Percentiles rank a stretch among this genome's conserved stretches.
Evolutionary conservation across 192 early-diverging fungal species (phyloP).

Genomic region (Backusella morwellensis): DNA sequence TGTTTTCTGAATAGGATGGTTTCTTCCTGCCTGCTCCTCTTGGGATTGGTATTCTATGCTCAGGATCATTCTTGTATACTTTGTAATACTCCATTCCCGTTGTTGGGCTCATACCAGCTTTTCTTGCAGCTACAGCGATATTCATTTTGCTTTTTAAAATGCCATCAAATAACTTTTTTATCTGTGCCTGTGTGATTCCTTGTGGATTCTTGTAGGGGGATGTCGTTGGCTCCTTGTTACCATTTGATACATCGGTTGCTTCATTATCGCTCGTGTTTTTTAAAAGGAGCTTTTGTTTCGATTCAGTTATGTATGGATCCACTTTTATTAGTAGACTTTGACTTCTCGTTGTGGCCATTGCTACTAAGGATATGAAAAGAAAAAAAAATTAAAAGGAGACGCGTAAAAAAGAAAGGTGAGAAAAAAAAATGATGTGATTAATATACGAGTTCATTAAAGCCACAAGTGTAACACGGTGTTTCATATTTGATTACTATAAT

Average conservation of each 20-base stretch:
- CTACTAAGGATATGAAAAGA: background rate
- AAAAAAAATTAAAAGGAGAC: background rate
- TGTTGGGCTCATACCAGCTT: background rate
- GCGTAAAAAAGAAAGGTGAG: background rate
- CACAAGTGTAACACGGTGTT: too few species aligned
- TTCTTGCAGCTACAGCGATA: background rate
- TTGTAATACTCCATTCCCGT: background rate
- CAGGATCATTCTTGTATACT: background rate
- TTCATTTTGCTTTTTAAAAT: background rate
- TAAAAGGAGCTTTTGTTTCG: background rate
- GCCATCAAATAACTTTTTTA: background rate
- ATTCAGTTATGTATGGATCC: background rate
- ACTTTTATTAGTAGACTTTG: background rate
- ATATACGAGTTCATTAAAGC: too few species aligned
- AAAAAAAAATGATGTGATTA: background rate
- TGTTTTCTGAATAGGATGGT: too few species aligned
- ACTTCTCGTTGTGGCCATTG: background rate
- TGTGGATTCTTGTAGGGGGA: background rate
- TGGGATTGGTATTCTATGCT: background rate
- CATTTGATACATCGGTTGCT: too few species aligned
- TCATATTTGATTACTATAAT: too few species aligned
- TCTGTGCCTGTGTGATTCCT: background rate
- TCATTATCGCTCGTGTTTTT: background rate
- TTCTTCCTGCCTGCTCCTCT: background rate
- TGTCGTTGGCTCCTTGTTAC: too few species aligned